Evolutionary conservation across 106 monocot species (phyloP).

Genomic region (Dioscorea alata): DNA sequence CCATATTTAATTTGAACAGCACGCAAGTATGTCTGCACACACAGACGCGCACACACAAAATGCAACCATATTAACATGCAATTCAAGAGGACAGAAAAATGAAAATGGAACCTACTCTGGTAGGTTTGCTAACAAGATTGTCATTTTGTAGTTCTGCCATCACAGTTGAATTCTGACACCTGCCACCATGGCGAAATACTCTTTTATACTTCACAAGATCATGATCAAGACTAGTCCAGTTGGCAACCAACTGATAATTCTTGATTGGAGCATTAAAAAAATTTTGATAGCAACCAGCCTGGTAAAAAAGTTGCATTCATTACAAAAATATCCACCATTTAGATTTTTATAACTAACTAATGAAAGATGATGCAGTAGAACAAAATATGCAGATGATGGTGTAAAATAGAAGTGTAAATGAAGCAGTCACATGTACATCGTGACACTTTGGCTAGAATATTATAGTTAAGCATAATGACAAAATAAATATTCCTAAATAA

Average conservation of each 20-base stretch:
- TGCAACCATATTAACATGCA: too few relatives aligned
- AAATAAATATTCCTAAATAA: too few relatives aligned
- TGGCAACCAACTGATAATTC: conserved; percentile 69
- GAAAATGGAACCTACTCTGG: conserved; percentile 42
- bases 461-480: too few relatives aligned
- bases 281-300: conserved; percentile 99
- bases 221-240: conserved; percentile 75
- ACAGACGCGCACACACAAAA: too few relatives aligned
- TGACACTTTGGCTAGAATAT: too few relatives aligned
- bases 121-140: conserved; percentile 18
- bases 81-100: not conserved
- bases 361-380: too few relatives aligned
- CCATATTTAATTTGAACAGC: too few relatives aligned
- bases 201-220: not conserved
- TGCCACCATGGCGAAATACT: conserved; percentile 26
- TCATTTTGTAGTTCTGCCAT: conserved; percentile 27
- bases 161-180: conserved; percentile 10
- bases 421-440: too few relatives aligned
- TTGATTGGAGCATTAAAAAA: conserved; percentile 91
- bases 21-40: too few relatives aligned
- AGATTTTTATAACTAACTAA: too few relatives aligned
- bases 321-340: too few relatives aligned
- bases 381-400: not conserved
- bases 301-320: conserved; percentile 1
- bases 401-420: too few relatives aligned